phyloP scores from a whole-genome alignment of 1,284 basidiomycete species.

The Pholiota adiposa region DNA sequence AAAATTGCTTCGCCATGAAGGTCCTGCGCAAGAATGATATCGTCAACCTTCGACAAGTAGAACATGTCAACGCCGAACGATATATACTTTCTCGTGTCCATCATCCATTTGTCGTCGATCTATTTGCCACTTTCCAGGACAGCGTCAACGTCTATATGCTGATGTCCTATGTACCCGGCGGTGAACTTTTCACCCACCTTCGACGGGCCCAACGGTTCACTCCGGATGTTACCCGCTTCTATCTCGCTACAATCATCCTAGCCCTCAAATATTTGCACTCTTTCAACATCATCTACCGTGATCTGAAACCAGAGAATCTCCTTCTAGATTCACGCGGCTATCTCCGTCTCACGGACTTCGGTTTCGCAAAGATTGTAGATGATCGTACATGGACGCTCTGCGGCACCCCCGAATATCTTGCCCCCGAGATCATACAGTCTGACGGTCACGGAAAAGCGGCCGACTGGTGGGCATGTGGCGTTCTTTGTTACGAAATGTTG shows the following conservation, averaged over 20 bases:
- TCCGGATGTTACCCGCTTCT: slow-evolving; percentile 98
- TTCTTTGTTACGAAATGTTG: slow-evolving; percentile 98
- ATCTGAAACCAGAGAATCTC: slow-evolving; percentile 98
- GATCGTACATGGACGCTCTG: slow-evolving; percentile 99
- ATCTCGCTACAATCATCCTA: slow-evolving; percentile 95
- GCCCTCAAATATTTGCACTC: slow-evolving; percentile 97
- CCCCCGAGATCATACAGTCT: slow-evolving; percentile 94
- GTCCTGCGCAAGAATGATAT: slow-evolving; percentile 93
- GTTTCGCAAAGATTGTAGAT: slow-evolving; percentile 97
- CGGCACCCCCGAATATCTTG: slow-evolving; percentile 96
- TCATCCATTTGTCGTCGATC: slow-evolving; percentile 84
- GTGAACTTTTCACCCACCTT: slow-evolving; percentile 94
- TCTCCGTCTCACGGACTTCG: slow-evolving; percentile 97
- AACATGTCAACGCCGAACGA: slow-evolving; percentile 97
- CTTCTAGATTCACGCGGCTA: slow-evolving; percentile 95
- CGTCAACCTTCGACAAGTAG: slow-evolving; percentile 94
- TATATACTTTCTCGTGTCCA: slow-evolving; percentile 90
- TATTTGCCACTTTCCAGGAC: slow-evolving; percentile 97
- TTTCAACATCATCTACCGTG: slow-evolving; percentile 98
- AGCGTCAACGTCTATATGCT: slow-evolving; percentile 98
- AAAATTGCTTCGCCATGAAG: slow-evolving; percentile 89
- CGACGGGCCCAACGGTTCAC: slow-evolving; percentile 94
- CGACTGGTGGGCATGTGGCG: slow-evolving; percentile 99
- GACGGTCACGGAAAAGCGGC: slow-evolving; percentile 98
- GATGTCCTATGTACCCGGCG: slow-evolving; percentile 97